Conservation (phyloP, 768 basidiomycete genomes). For the Krasilnikovozyma curviuscula region DNA sequence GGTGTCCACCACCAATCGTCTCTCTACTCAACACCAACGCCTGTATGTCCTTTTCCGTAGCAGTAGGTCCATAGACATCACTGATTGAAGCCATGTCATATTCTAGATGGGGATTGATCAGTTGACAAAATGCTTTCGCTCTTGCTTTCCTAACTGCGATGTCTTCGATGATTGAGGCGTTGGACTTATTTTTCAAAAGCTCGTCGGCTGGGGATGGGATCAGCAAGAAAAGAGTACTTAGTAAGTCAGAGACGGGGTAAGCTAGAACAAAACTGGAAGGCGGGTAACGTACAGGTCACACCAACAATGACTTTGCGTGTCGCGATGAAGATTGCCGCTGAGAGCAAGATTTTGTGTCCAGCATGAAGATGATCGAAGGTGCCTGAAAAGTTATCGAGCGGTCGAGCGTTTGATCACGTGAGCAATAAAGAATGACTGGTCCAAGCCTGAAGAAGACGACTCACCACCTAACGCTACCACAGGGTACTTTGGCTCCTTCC, state of each 20-base stretch:
- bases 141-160: neutral
- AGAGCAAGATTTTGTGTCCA: conserved; percentile 89
- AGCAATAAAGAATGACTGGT: neutral
- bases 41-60: conserved; percentile 68
- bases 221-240: neutral
- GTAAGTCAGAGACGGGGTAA: neutral
- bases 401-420: no score
- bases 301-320: conserved; percentile 68
- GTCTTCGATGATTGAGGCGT: neutral
- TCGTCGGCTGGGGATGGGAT: conserved; percentile 2
- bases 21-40: conserved; percentile 81
- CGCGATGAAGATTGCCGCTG: conserved; percentile 74
- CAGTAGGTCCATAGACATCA: conserved; percentile 86
- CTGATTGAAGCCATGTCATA: conserved; percentile 47
- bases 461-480: conserved; percentile 61
- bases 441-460: neutral
- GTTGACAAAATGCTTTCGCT: neutral
- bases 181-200: conserved; percentile 1
- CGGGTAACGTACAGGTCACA: conserved; percentile 44
- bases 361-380: conserved; percentile 97
- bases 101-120: neutral
- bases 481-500: conserved; percentile 33
- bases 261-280: neutral
- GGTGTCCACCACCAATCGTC: conserved; percentile 55
- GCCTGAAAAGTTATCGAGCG: no score